Evolutionary conservation across 192 early-diverging fungal genomes (phyloP).

Genomic region (Dimargaris verticillata): DNA sequence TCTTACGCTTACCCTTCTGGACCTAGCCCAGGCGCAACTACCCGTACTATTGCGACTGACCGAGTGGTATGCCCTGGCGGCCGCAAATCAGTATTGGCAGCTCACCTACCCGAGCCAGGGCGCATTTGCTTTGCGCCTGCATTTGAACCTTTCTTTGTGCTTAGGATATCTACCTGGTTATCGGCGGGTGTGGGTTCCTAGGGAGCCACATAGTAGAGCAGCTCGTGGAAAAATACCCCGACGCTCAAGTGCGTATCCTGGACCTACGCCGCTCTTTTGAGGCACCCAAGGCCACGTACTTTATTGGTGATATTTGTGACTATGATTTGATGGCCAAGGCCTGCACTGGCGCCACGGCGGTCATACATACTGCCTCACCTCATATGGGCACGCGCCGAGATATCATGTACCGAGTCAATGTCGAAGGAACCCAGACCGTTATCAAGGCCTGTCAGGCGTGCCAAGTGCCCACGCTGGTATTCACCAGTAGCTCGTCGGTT

Average conservation of each 20-base stretch:
- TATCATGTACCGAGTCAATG: slow-evolving; percentile 65
- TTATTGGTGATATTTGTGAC: slow-evolving; percentile 44
- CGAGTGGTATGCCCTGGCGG: too few species aligned
- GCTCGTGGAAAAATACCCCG: slow-evolving; percentile 41
- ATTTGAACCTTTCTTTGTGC: too few species aligned
- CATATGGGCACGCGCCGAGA: slow-evolving; percentile 48
- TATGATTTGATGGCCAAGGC: slow-evolving; percentile 34
- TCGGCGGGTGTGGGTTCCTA: slow-evolving; percentile 82
- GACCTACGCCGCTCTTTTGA: slow-evolving; percentile 45
- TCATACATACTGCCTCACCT: slow-evolving; percentile 86
- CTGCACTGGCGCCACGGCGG: slow-evolving; percentile 40
- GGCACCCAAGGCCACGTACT: slow-evolving; percentile 17
- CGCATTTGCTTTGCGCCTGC: too few species aligned
- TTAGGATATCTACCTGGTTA: slow-evolving; percentile 58
- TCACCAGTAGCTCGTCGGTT: slow-evolving; percentile 81
- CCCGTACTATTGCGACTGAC: too few species aligned
- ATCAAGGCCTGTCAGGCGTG: slow-evolving; percentile 48
- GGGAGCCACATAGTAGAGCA: slow-evolving; percentile 59
- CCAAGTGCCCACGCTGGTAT: slow-evolving; percentile 58
- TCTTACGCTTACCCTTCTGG: too few species aligned
- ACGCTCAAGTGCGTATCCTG: slow-evolving; percentile 54
- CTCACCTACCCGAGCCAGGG: too few species aligned
- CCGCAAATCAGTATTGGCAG: too few species aligned
- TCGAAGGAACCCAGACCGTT: slow-evolving; percentile 76
- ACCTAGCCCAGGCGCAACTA: too few species aligned